Evolutionary conservation across 306 rosid genomes (phyloP), one percentile per base, ranked within the genome.

Genomic region (Dryas octopetala): DNA sequence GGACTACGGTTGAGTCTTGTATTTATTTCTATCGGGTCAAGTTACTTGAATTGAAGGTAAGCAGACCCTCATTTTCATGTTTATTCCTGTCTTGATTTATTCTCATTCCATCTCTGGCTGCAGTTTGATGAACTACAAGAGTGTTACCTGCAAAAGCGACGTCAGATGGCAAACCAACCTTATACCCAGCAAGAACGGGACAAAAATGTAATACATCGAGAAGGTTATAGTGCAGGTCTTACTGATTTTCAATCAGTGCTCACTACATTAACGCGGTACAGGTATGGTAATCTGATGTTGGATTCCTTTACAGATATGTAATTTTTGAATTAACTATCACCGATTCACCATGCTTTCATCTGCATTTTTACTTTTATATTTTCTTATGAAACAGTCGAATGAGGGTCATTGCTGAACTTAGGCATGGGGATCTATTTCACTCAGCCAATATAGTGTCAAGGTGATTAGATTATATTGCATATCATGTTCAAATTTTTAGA

Each of bases 91-190:
- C 61, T 53, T 71, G 63, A 43, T 69, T 79, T 57, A 23, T 14
- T 81, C 71, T 66, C 60, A 13, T 83, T 73, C 49, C 78, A 67
- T 79, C 71, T 70, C 62, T 76, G 61, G 48, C 70, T 87, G 79
- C 89, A 95, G 99, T 95, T 95, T 75, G 86, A 86, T 84, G 99
- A 92, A 81, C 75, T 95, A 63, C 99, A 95, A 85, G 99, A 95
- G 71, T 95, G 99, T 68, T 95, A 95, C 91, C 90, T 95, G 71
- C 97, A 88, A 86, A 95, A 92, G 81, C 88, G 97, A 66, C 87
- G 92, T 2, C 92, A 88, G 76, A 74, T 85, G 71, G 84, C 75
- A n/a, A 90, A 89, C 79, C 91, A 86, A 80, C 85, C 82, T 57
- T 84, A 57, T 85, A 78, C 80, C 83, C 90, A 81, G 77, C 89